phyloP scores from a whole-genome alignment of 768 basidiomycete species.

The Xerocomellus dryophilus region DNA sequence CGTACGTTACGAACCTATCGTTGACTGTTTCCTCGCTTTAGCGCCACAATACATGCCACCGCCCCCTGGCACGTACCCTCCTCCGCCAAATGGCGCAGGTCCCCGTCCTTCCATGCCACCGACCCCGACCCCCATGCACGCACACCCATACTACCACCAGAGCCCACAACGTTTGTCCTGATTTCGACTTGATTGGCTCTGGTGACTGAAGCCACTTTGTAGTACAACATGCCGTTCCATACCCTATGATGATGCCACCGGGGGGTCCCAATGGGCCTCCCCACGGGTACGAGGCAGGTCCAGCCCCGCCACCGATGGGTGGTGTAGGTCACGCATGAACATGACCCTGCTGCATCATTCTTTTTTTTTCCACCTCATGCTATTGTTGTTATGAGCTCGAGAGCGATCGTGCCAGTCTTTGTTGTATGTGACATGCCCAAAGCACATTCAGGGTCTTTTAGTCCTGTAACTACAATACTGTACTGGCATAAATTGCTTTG shows the following conservation, averaged over 20 bases:
- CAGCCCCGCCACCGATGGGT: slow-evolving; percentile 74
- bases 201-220: slow-evolving; percentile 28
- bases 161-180: slow-evolving; percentile 73
- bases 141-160: slow-evolving; percentile 86
- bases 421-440: slow-evolving; percentile 29
- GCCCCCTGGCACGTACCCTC: slow-evolving; percentile 73
- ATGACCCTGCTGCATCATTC: slow-evolving; percentile 12
- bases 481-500: slow-evolving; percentile 29
- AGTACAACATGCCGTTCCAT: slow-evolving; percentile 86
- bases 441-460: slow-evolving; percentile 9
- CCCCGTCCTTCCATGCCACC: slow-evolving; percentile 90
- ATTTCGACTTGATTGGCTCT: slow-evolving; percentile 18
- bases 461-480: slow-evolving; percentile 29
- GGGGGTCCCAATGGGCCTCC: slow-evolving; percentile 62
- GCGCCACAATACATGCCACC: slow-evolving; percentile 79
- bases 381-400: slow-evolving; percentile 30
- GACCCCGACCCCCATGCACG: slow-evolving; percentile 82
- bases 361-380: slow-evolving; percentile 8
- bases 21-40: slow-evolving; percentile 24
- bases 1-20: neutral
- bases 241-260: slow-evolving; percentile 87
- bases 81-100: slow-evolving; percentile 73
- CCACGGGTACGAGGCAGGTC: slow-evolving; percentile 69
- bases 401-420: slow-evolving; percentile 22
- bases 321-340: slow-evolving; percentile 60